Conservation (phyloP, 305 asterid species). For the Fraxinus sp. region DNA sequence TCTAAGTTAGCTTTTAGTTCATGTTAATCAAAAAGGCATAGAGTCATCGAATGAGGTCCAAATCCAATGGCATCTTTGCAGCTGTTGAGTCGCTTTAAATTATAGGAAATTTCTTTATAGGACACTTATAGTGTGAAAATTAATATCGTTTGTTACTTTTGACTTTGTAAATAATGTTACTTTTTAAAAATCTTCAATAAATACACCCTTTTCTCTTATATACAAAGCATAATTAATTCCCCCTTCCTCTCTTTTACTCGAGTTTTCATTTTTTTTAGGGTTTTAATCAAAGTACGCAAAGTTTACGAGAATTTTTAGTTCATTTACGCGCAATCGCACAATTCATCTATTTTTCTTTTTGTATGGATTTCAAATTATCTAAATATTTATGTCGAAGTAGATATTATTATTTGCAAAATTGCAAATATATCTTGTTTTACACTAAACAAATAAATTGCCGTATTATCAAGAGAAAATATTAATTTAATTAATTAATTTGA, state of each 20-base stretch:
- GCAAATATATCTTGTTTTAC: not conserved
- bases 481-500: not conserved
- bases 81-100: slow-evolving; percentile 39
- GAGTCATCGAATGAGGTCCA: not conserved
- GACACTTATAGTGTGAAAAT: not conserved
- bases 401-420: not conserved
- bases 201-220: not conserved
- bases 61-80: slow-evolving; percentile 1
- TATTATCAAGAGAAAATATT: too few species aligned
- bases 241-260: not conserved
- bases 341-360: not conserved
- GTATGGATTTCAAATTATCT: not conserved
- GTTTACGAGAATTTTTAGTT: not conserved
- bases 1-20: not conserved
- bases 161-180: not conserved
- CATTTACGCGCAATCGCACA: not conserved
- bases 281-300: not conserved
- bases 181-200: not conserved
- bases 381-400: not conserved
- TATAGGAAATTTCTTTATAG: slow-evolving; percentile 35
- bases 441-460: not conserved
- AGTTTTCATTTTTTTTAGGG: not conserved
- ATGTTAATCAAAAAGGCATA: not conserved
- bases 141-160: not conserved
- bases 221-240: not conserved